Base-by-base conservation (phyloP, 345 rosid genomes). In the Acer saccharum region DNA sequence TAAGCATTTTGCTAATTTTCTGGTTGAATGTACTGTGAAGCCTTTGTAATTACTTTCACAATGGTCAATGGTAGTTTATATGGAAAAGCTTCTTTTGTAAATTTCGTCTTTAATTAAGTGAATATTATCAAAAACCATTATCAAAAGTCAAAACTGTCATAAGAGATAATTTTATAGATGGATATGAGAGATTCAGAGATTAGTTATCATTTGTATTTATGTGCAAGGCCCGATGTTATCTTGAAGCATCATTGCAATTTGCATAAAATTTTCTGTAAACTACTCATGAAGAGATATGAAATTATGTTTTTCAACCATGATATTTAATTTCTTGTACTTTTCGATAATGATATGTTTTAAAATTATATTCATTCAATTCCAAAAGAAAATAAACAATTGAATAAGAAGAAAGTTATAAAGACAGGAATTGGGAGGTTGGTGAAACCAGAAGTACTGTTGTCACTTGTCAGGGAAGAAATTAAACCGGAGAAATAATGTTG, bases 401-500 rank as follows among this genome's bases (percentile, higher is more conserved):
- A 52, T 14, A 1, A 21, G 14, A 52, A 25, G 14, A 32, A 54
- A n/a, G 46, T 29, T 52, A 5, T 35, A 43, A 72, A 50, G 10
- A 50, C 27, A 50, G 12, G 46, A 17, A 58, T 4, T 43, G 14
- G 35, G 35, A 43, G 73, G 62, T 13, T 55, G 80, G 71, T 50
- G 71, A 68, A 61, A 21, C n/a, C 13, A 60, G 43, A 39, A 68
- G 20, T 0, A 29, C 32, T 21, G 65, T 2, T 69, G 78, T 79
- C 73, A 35, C 60, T 2, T 69, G 78, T 79, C 73, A 35, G 82
- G 58, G 54, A 43, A 13, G 39, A 79, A 67, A 55, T 68, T 50
- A 69, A 16, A 16, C 18, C 71, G 71, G 32, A 43, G 18, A 74
- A 71, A 65, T 58, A 69, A 76, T 72, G 71, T n/a, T 68, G 77